Conservation (phyloP, 2,329 filamentous ascomycete genomes). For the Fusarium sp. region DNA sequence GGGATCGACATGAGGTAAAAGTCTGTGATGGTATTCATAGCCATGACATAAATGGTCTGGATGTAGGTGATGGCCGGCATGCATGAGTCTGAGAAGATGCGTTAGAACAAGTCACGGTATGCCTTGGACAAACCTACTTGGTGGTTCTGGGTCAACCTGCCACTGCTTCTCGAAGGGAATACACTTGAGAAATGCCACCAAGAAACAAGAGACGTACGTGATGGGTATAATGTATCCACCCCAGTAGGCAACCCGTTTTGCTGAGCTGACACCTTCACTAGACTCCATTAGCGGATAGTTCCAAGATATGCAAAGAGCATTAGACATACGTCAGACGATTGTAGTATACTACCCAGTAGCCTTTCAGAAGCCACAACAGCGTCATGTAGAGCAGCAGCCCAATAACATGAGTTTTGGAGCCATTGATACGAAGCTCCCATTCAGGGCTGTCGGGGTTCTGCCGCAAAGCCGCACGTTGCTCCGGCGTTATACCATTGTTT, state of each 20-base stretch:
- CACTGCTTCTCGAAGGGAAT: conserved; percentile 20
- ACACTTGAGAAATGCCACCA: conserved; percentile 17
- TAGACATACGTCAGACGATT: neutral
- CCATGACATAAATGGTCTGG: conserved; percentile 16
- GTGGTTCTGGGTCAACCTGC: conserved; percentile 17
- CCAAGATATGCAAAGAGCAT: neutral
- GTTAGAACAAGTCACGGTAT: neutral
- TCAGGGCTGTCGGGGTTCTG: neutral
- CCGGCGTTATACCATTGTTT: conserved; percentile 13
- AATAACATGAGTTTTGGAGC: conserved; percentile 13
- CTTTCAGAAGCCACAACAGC: conserved; percentile 10
- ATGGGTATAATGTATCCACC: conserved; percentile 9
- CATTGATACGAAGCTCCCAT: conserved; percentile 6
- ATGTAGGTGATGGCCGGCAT: conserved; percentile 14
- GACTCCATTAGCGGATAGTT: neutral
- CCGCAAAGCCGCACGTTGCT: neutral
- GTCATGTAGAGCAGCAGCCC: conserved; percentile 13
- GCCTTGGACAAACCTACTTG: neutral
- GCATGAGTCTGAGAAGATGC: conserved; percentile 1
- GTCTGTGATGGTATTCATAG: conserved; percentile 13
- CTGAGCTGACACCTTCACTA: conserved; percentile 6
- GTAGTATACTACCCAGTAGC: conserved; percentile 15
- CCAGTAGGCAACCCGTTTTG: conserved; percentile 13
- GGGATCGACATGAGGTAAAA: conserved; percentile 17
- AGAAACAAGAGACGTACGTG: conserved; percentile 14